A percentile compares a stretch with the other conserved stretches of the same genome.
Conservation (phyloP, 768 basidiomycete species). For the Pleurotus platypus region DNA sequence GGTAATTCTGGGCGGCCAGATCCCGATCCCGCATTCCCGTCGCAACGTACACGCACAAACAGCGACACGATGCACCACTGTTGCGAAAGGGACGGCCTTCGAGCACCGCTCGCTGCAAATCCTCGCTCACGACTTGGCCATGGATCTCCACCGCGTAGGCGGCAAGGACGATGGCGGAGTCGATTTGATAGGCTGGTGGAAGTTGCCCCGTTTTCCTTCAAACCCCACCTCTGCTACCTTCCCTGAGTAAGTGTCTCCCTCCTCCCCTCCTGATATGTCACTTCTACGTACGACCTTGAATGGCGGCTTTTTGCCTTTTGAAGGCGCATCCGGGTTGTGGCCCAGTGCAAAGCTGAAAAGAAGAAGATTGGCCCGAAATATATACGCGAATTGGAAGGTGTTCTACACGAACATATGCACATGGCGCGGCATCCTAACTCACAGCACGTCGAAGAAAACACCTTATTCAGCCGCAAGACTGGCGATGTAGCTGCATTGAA, state of each 20-base stretch:
- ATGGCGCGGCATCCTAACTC: constrained; percentile 9
- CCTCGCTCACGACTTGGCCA: constrained; percentile 65
- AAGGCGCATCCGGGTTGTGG: constrained; percentile 69
- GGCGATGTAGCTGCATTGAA: no score
- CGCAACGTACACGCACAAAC: no score
- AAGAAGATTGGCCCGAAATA: constrained; percentile 75
- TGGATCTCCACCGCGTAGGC: constrained; percentile 77
- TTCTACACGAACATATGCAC: constrained; percentile 50
- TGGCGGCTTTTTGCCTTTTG: constrained; percentile 16
- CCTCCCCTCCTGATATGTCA: no score
- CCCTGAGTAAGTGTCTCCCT: no score
- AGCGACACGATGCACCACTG: constrained; percentile 29
- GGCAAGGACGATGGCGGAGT: constrained; percentile 90
- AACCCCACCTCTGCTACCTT: neutral
- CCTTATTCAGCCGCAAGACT: no score
- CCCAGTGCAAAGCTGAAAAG: constrained; percentile 90
- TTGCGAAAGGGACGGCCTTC: constrained; percentile 70
- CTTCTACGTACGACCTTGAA: neutral
- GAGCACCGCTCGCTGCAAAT: constrained; percentile 64
- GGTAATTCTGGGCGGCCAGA: no score
- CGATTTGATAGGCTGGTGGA: constrained; percentile 93
- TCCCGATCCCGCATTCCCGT: no score
- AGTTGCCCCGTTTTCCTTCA: constrained; percentile 48
- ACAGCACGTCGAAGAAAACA: neutral
- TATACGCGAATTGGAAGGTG: constrained; percentile 91